Conservation (phyloP, 768 basidiomycete species). For the Agaricus sinodeliciosus region DNA sequence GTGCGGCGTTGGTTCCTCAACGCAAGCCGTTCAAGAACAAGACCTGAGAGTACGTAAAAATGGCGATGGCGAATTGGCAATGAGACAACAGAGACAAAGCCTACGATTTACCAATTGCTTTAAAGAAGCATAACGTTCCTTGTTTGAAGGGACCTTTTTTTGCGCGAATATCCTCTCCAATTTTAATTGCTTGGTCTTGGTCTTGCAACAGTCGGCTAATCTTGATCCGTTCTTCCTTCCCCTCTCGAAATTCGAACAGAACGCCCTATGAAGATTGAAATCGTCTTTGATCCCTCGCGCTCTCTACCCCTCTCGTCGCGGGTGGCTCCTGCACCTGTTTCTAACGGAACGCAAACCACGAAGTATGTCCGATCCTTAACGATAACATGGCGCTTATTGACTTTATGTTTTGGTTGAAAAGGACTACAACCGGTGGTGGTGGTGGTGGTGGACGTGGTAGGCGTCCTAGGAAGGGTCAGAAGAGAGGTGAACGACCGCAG, state of each 20-base stretch:
- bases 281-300: slow-evolving; percentile 81
- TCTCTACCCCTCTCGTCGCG: slow-evolving; percentile 73
- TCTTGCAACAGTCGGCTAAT: slow-evolving; percentile 43
- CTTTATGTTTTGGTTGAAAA: slow-evolving; percentile 16
- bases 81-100: slow-evolving; percentile 34
- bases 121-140: slow-evolving; percentile 21
- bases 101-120: slow-evolving; percentile 20
- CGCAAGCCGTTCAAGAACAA: not conserved
- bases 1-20: not conserved
- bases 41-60: not conserved
- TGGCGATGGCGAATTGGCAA: not conserved
- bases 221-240: slow-evolving; percentile 32
- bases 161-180: slow-evolving; percentile 20
- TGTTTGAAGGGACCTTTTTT: slow-evolving; percentile 13
- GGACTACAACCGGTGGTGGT: slow-evolving; percentile 18
- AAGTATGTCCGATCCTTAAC: slow-evolving; percentile 22
- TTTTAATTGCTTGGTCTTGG: slow-evolving; percentile 32
- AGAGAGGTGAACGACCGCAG: slow-evolving; percentile 54
- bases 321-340: slow-evolving; percentile 65
- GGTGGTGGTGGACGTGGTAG: slow-evolving; percentile 42
- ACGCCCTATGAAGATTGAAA: slow-evolving; percentile 98
- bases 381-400: slow-evolving; percentile 10
- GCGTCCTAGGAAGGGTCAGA: slow-evolving; percentile 29
- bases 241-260: slow-evolving; percentile 49
- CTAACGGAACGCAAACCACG: slow-evolving; percentile 18